Evolutionary conservation across 371 early-diverging fungal species (phyloP).

Genomic region (Rhizopus arrhizus): DNA sequence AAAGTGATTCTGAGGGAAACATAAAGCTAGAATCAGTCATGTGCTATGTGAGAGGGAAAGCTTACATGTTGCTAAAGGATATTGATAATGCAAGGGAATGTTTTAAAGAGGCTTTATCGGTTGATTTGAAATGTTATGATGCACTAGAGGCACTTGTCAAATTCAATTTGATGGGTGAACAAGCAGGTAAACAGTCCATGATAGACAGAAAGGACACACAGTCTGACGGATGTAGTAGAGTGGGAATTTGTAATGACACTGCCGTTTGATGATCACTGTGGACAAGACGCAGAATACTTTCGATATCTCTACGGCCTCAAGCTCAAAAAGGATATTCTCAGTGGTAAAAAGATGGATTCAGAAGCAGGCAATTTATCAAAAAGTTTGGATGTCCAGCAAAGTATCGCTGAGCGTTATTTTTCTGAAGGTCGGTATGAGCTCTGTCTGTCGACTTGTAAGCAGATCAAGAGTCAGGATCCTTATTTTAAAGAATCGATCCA

Average conservation of each 20-base stretch:
- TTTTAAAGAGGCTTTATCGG: conserved; percentile 64
- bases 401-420: conserved; percentile 62
- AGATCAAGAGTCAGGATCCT: conserved; percentile 63
- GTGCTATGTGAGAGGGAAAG: conserved; percentile 66
- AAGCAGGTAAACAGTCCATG: conserved; percentile 55
- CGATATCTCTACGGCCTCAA: conserved; percentile 61
- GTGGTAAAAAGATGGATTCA: conserved; percentile 44
- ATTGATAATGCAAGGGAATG: conserved; percentile 58
- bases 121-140: conserved; percentile 75
- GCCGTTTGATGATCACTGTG: conserved; percentile 60
- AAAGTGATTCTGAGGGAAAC: conserved; percentile 9
- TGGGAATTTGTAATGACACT: conserved; percentile 59
- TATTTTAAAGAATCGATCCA: conserved; percentile 62
- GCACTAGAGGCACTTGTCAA: conserved; percentile 63
- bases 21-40: conserved; percentile 64
- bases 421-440: conserved; percentile 57
- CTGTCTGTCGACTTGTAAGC: conserved; percentile 58
- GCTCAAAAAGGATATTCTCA: conserved; percentile 57
- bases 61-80: conserved; percentile 57
- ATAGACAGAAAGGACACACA: background rate
- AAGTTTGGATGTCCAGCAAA: conserved; percentile 64
- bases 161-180: conserved; percentile 62
- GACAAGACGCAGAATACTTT: conserved; percentile 60
- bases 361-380: conserved; percentile 45
- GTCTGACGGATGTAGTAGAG: conserved; percentile 37